A percentile compares a stretch with the other conserved stretches of the same genome.
Evolutionary conservation across 768 basidiomycete genomes (phyloP).

Genomic region (Collybia sordida): DNA sequence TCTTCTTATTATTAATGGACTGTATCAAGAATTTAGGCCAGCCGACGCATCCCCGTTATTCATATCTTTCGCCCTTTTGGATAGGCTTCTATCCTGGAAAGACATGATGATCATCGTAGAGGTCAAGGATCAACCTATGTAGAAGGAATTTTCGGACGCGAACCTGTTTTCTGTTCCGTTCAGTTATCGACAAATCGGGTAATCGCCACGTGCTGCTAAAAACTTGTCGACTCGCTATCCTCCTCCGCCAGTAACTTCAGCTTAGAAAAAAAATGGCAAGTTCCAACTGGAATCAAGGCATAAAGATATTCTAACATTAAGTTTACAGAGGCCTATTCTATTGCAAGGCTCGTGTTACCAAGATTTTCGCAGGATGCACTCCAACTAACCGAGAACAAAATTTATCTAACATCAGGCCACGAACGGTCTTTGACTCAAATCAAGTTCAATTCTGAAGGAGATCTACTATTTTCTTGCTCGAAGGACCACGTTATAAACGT

Average conservation of each 20-base stretch:
- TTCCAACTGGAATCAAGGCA: neutral
- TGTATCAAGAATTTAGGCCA: too few species aligned
- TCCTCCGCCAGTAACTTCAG: neutral
- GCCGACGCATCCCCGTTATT: too few species aligned
- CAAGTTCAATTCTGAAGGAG: slow-evolving; percentile 96
- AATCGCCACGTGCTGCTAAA: slow-evolving; percentile 18
- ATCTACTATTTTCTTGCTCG: slow-evolving; percentile 92
- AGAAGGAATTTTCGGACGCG: neutral
- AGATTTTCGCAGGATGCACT: neutral
- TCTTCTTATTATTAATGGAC: too few species aligned
- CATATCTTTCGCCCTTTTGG: too few species aligned
- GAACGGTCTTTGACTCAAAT: slow-evolving; percentile 97
- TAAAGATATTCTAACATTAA: neutral
- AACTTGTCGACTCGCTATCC: slow-evolving; percentile 12
- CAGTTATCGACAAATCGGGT: slow-evolving; percentile 6
- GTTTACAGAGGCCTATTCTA: slow-evolving; percentile 65
- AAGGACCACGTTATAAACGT: slow-evolving; percentile 96
- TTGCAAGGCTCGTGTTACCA: slow-evolving; percentile 51
- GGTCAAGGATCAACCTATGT: too few species aligned
- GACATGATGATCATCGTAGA: too few species aligned
- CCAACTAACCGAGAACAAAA: slow-evolving; percentile 6
- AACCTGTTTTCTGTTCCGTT: neutral
- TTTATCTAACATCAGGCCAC: slow-evolving; percentile 61
- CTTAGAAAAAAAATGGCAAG: slow-evolving; percentile 33
- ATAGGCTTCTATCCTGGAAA: too few species aligned